Percentiles rank a stretch among this genome's conserved stretches.
Conservation (phyloP, 768 basidiomycete species). For the Mycena olivaceomarginata region DNA sequence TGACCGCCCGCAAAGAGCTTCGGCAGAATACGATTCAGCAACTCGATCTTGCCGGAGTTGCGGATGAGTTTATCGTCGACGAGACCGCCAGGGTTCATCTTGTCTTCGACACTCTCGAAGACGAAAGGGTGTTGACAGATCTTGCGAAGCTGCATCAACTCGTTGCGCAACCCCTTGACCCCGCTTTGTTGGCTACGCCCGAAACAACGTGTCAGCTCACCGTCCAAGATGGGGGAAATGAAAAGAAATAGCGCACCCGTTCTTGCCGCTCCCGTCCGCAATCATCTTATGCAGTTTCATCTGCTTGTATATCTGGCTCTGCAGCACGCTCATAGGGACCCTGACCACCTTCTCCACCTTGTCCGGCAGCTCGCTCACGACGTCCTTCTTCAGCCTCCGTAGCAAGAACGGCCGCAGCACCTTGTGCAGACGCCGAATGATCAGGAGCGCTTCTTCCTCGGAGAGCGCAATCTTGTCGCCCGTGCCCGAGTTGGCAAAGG, state of each 20-base stretch:
- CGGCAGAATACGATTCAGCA: slow-evolving; percentile 93
- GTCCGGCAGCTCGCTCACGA: slow-evolving; percentile 95
- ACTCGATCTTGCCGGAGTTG: slow-evolving; percentile 94
- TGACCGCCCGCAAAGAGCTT: slow-evolving; percentile 96
- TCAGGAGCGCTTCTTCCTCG: slow-evolving; percentile 99
- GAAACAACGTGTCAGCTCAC: slow-evolving; percentile 10
- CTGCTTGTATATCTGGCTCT: slow-evolving; percentile 95
- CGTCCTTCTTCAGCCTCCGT: slow-evolving; percentile 95
- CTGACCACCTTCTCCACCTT: slow-evolving; percentile 99
- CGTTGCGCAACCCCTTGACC: slow-evolving; percentile 94
- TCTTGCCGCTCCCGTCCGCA: slow-evolving; percentile 84
- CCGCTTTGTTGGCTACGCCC: slow-evolving; percentile 78
- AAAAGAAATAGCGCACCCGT: slow-evolving; percentile 73
- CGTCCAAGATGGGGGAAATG: neutral
- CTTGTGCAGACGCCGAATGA: slow-evolving; percentile 97
- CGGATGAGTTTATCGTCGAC: slow-evolving; percentile 92
- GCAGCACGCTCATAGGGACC: slow-evolving; percentile 94
- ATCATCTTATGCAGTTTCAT: slow-evolving; percentile 99
- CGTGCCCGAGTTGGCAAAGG: slow-evolving; percentile 98
- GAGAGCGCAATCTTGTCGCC: slow-evolving; percentile 99
- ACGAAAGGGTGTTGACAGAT: slow-evolving; percentile 99
- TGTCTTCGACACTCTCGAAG: slow-evolving; percentile 96
- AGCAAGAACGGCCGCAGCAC: slow-evolving; percentile 96
- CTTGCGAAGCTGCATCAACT: slow-evolving; percentile 98
- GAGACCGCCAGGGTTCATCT: slow-evolving; percentile 87